These are phyloP conservation scores for Mycena sp. DNA, from an alignment of 1,284 basidiomycete genomes.

Conservation along the genomic window DNA sequence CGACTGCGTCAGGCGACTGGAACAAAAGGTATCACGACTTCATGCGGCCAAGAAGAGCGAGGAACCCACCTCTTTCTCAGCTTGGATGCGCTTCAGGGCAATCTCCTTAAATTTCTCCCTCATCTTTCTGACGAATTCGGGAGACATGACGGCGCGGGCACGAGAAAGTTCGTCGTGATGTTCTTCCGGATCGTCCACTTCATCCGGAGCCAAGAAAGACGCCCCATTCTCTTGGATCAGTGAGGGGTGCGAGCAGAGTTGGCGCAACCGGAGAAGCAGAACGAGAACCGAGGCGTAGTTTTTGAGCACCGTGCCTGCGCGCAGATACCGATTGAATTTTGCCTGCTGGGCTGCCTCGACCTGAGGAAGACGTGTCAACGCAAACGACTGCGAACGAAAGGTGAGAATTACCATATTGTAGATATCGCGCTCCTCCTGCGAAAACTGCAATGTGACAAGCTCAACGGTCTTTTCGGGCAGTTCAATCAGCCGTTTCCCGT, in stretches of 20 bases:
- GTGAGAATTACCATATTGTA: constrained; percentile 55
- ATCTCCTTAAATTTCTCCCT: constrained; percentile 54
- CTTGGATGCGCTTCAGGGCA: constrained; percentile 50
- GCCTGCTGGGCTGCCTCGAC: constrained; percentile 64
- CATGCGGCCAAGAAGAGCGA: constrained; percentile 5
- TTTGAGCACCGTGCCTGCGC: constrained; percentile 53
- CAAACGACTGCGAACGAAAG: background rate
- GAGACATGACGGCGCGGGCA: constrained; percentile 54
- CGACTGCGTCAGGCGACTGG: constrained; percentile 56
- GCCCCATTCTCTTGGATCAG: constrained; percentile 59
- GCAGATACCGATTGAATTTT: constrained; percentile 66
- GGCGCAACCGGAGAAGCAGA: constrained; percentile 62
- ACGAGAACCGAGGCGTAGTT: constrained; percentile 66
- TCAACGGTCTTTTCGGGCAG: constrained; percentile 63
- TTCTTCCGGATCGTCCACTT: constrained; percentile 43
- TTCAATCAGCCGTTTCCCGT: constrained; percentile 68
- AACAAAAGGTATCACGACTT: background rate
- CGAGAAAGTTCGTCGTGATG: constrained; percentile 50
- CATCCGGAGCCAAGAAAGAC: constrained; percentile 50
- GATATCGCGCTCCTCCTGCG: constrained; percentile 63
- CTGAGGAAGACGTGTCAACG: constrained; percentile 36
- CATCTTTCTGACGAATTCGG: constrained; percentile 59
- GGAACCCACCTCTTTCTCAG: constrained; percentile 57
- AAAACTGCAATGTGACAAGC: constrained; percentile 59
- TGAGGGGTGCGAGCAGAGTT: constrained; percentile 64